Base-by-base conservation (phyloP, 2,329 filamentous ascomycete species). In the Ascochyta clinopodiicola region DNA sequence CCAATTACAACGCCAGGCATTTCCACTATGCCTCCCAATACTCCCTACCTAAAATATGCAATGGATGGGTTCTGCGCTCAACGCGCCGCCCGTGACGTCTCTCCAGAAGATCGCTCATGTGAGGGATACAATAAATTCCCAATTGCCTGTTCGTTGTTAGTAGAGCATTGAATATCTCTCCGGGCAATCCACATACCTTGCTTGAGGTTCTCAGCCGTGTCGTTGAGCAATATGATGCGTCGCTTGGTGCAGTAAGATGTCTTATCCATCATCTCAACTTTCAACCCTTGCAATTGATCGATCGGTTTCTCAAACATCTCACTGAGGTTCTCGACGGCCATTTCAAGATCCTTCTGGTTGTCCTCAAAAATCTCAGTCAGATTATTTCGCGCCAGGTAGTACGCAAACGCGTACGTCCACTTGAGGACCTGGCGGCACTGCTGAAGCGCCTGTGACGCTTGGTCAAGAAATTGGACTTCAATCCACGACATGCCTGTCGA, bases 251-350 rank as follows among this genome's bases (percentile, higher is more conserved):
- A 99, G 75, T 99, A 99, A 0, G 92, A 86, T 4, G 94, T 99
- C 83, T 97, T 98, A 77, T 99, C 94, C 87, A 99, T 91, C 71
- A 99, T 99, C 63, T 97, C 94, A 6, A 96, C 92, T 80, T 97
- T 98, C 56, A 97, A 82, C 40, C 89, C 86, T 4, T 91, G 86
- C 17, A 99, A 81, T 68, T 97, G 92, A 36, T 87, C 80, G n/a
- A 94, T 91, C 0, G 93, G 92, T 80, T 96, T 97, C 82, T 99
- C 95, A 64, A 99, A 99, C 92, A 99, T 96, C 77, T 96, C 93
- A n/a, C 92, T 96, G 62, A 99, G 79, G 53, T 91, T 93, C 79
- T 99, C 95, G 0, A 98, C 95, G 0, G 95, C 94, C 87, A 99
- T 90, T 77, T 99, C 95, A 22, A 99, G 80, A 73, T 99, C 95